Conservation (phyloP, 2,329 filamentous ascomycete species). For the Rutstroemia sp. region DNA sequence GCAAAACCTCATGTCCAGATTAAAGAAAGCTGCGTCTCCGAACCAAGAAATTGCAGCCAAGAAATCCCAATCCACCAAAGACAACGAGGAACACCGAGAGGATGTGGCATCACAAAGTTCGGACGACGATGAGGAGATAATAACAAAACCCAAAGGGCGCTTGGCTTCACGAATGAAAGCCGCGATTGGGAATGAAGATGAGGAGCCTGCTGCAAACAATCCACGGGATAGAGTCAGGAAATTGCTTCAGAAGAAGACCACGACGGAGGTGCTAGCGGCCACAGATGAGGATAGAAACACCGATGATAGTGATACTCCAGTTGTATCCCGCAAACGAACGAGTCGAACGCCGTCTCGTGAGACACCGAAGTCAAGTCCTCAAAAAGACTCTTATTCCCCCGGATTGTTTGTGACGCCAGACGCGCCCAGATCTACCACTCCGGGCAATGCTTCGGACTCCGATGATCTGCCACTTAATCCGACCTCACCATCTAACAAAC, state of each 20-base stretch:
- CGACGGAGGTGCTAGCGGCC: slow-evolving; percentile 20
- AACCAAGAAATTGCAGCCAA: slow-evolving; percentile 8
- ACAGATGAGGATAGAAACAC: slow-evolving; percentile 31
- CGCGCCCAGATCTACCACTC: slow-evolving; percentile 25
- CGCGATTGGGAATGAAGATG: slow-evolving; percentile 15
- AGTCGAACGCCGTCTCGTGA: slow-evolving; percentile 15
- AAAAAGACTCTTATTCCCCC: slow-evolving; percentile 22
- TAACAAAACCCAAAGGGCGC: slow-evolving; percentile 51
- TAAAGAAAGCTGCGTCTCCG: slow-evolving; percentile 10
- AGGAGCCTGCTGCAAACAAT: slow-evolving; percentile 15
- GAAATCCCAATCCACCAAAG: background rate
- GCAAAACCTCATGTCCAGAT: slow-evolving; percentile 13
- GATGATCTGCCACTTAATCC: slow-evolving; percentile 39
- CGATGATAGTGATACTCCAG: slow-evolving; percentile 19
- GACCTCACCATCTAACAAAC: slow-evolving; percentile 42
- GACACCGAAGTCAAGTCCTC: slow-evolving; percentile 19
- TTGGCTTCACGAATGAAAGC: slow-evolving; percentile 58
- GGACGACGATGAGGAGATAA: slow-evolving; percentile 39
- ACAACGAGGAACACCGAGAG: background rate
- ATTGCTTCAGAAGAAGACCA: slow-evolving; percentile 33
- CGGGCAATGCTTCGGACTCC: slow-evolving; percentile 18
- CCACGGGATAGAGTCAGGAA: slow-evolving; percentile 38
- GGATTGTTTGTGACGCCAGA: slow-evolving; percentile 36
- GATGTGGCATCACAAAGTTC: too few relatives aligned
- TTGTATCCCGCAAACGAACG: slow-evolving; percentile 24